Base-by-base conservation (phyloP, 1,284 basidiomycete genomes). In the Ustilago sp. region DNA sequence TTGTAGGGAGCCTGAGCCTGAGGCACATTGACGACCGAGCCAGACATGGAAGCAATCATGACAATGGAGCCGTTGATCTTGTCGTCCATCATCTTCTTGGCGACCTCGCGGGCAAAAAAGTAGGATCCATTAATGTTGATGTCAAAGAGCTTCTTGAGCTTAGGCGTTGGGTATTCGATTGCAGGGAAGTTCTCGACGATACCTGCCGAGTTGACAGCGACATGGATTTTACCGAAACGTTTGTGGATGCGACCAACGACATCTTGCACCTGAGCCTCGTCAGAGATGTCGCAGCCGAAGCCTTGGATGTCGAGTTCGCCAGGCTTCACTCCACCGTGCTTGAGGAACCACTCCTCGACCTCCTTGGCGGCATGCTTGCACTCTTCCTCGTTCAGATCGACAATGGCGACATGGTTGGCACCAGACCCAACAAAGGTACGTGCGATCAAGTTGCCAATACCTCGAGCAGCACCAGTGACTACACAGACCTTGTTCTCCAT, bases 1-100 rank as follows among this genome's bases (percentile, higher is more conserved):
- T 98, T 98, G 88, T 98, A 98, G 0, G 95, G 95, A 1, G 93
- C 93, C 89, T 98, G 95, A 43, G 90, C 91, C 90, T 97, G 81
- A 2, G 84, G 84, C n/a, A 83, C 38, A 88, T 91, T 87, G 86
- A 94, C 93, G 83, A 90, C 91, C 51, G 93, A 92, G 83, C 91
- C 86, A 8, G 81, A 93, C 94, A 98, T 98, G 83, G 92, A 93
- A 3, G 93, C 91, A 67, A 98, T 91, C 70, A 98, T 89, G 71
- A 95, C 90, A 83, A 98, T 93, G 61, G 92, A 92, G 9, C 94
- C 94, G 53, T 89, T 61, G 43, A 68, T 68, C 60, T 90, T 38
- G 87, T 85, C 91, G 87, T 77, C 80, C 28, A 87, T 83, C 89
- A 90, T 90, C 77, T 87, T 85, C 83, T 89, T 89, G 66, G 94